Evolutionary conservation across 75 land plant genomes (phyloP).

Genomic region (Pinus albicaulis): DNA sequence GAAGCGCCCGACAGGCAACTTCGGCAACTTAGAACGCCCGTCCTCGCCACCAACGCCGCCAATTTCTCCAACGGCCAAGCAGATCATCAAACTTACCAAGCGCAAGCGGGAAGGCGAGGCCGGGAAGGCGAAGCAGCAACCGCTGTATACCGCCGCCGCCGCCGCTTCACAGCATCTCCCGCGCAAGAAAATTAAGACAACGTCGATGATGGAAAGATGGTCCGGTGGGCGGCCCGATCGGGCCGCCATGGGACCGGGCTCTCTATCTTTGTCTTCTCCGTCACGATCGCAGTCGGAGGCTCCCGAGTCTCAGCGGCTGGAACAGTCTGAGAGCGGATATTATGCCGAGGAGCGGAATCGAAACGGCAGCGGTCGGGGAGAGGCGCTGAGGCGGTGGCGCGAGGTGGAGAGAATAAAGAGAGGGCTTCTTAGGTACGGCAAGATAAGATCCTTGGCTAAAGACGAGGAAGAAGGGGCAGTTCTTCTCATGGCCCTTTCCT

Average conservation of each 20-base stretch:
- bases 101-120: background rate
- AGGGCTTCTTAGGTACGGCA: background rate
- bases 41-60: constrained; percentile 3
- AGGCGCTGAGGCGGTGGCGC: constrained; percentile 7
- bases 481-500: constrained; percentile 57
- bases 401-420: constrained; percentile 4
- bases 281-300: too few relatives aligned
- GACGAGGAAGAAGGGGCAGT: constrained; percentile 64
- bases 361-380: background rate
- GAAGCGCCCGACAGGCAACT: constrained; percentile 7
- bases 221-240: background rate
- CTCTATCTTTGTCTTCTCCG: too few relatives aligned
- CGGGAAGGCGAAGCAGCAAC: background rate
- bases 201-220: too few relatives aligned
- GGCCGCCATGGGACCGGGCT: background rate
- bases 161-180: background rate
- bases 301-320: too few relatives aligned
- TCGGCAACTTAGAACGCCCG: background rate
- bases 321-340: background rate
- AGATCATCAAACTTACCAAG: background rate
- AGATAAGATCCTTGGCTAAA: constrained; percentile 36
- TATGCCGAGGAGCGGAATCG: background rate
- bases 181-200: background rate
- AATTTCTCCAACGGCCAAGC: constrained; percentile 3
- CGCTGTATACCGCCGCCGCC: too few relatives aligned